Evolutionary conservation across 2,329 filamentous ascomycete species (phyloP).

Genomic region (Hypoxylon sp.): DNA sequence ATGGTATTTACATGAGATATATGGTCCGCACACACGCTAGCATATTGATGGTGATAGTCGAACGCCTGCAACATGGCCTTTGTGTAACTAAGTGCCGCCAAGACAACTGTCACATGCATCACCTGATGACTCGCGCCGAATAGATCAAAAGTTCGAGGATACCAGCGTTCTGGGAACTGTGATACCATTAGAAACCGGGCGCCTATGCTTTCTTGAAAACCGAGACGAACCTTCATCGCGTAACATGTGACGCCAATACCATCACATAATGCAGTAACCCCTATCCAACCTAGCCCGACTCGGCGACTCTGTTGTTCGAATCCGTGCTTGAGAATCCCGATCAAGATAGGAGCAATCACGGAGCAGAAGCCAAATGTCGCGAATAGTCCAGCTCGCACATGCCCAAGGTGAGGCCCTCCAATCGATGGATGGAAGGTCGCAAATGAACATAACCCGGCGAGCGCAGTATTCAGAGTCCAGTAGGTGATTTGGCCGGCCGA

Average conservation of each 20-base stretch:
- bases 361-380: constrained; percentile 58
- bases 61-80: constrained; percentile 57
- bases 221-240: constrained; percentile 50
- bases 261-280: constrained; percentile 58
- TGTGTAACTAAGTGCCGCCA: constrained; percentile 58
- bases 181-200: background rate
- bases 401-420: constrained; percentile 57
- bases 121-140: constrained; percentile 65
- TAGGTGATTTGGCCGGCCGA: constrained; percentile 56
- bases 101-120: constrained; percentile 64
- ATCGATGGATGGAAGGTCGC: constrained; percentile 58
- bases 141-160: constrained; percentile 61
- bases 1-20: background rate
- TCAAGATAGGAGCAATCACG: constrained; percentile 59
- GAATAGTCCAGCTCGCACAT: constrained; percentile 59
- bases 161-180: constrained; percentile 62
- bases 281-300: constrained; percentile 60
- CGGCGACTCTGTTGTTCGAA: constrained; percentile 55
- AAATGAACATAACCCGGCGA: constrained; percentile 58
- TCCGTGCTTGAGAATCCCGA: constrained; percentile 56
- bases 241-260: constrained; percentile 58
- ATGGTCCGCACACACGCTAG: background rate
- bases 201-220: background rate
- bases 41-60: constrained; percentile 52
- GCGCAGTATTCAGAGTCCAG: constrained; percentile 54